Evolutionary conservation across 495 filamentous ascomycete genomes (phyloP), one percentile per base, ranked within the genome.

Genomic region (Xylaria venustula): DNA sequence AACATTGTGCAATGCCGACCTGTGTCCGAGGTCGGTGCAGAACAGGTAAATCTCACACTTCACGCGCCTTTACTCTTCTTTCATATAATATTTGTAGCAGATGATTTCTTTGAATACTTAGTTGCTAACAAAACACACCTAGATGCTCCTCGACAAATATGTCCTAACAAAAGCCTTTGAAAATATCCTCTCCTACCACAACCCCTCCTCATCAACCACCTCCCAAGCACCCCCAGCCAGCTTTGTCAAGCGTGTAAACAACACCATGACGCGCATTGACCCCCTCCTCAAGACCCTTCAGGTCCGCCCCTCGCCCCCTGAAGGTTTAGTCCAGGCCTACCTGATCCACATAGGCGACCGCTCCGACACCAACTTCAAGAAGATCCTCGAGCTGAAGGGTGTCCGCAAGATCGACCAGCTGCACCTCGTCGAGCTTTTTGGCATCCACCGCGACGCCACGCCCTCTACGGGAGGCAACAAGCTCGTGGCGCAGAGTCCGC

Each of bases 311-410:
- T 89, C 87, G 11, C 95, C 94, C 1, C 86, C 92, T 1, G 94
- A 98, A 77, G 94, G 90, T 5, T 87, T 98, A 28, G 92, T 98
- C 2, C 94, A 97, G 77, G 95, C 93, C 47, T 98, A 98, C 74
- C 86, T 98, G 32, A 91, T 95, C 70, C 90, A 96, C 75, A 92
- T 98, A 64, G 90, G 87, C 66, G 92, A 96, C 77, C 84, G 85
- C 49, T 92, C 88, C 72, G 90, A 97, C 71, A 84, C 88, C 61
- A 98, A 98, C 79, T 98, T 98, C 85, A 86, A 89, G 63, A 97
- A 96, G 75, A 90, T 98, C 60, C 88, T 98, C 37, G 94, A 98
- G 48, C 82, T 97, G 62, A 96, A 97, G 68, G 91, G 90, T 58
- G 88, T 97, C 61, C 83, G 89, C 65, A 89, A 89, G 61, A 81